These are phyloP conservation scores for Hemisphaericaspora lyxosophila DNA, from an alignment of 1,139 yeast genomes.

Conservation along the genomic window DNA sequence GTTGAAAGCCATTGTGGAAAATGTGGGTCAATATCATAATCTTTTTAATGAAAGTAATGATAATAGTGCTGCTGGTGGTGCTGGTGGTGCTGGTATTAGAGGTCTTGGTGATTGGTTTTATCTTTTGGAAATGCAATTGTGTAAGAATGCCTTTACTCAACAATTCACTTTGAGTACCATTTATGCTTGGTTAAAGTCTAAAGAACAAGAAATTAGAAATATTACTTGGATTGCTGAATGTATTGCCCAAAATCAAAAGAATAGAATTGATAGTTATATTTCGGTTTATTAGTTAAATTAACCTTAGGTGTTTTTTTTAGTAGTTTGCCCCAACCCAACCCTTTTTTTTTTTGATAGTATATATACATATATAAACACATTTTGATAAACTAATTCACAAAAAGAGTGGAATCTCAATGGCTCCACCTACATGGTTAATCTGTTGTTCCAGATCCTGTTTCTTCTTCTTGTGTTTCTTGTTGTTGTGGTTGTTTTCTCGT, in stretches of 20 bases:
- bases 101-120: constrained; percentile 92
- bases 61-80: constrained; percentile 38
- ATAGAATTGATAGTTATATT: constrained; percentile 74
- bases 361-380: background rate
- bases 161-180: constrained; percentile 88
- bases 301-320: background rate
- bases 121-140: constrained; percentile 85
- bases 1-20: constrained; percentile 69
- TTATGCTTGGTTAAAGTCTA: constrained; percentile 96
- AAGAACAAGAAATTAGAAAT: constrained; percentile 95
- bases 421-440: constrained; percentile 36
- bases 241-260: constrained; percentile 84
- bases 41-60: constrained; percentile 62
- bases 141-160: constrained; percentile 92
- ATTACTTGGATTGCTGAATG: constrained; percentile 99
- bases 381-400: constrained; percentile 18
- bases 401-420: constrained; percentile 42
- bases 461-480: background rate
- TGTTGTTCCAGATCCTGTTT: constrained; percentile 7
- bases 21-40: constrained; percentile 70
- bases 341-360: no score
- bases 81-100: constrained; percentile 54
- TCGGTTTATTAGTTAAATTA: constrained; percentile 51
- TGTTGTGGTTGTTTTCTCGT: background rate
- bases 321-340: no score